Conservation (phyloP, 176 grass and related monocot species). For the Aegilops speltoides region DNA sequence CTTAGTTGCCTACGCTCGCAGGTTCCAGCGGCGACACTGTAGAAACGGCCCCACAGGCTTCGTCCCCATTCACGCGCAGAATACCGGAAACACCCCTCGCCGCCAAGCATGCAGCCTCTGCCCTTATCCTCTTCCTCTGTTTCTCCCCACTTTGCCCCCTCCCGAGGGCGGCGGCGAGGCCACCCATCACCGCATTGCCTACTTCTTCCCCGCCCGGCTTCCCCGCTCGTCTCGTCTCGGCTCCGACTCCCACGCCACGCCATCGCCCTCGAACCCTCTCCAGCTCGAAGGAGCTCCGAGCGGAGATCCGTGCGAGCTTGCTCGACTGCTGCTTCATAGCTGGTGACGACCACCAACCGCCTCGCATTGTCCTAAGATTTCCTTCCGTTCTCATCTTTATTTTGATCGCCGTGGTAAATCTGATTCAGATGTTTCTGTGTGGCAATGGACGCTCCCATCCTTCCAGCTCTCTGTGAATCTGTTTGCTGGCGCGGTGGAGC, state of each 20-base stretch:
- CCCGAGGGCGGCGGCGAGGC: not conserved
- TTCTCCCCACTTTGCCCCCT: not conserved
- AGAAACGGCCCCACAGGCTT: not conserved
- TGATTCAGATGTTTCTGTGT: not conserved
- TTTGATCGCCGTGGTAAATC: not conserved
- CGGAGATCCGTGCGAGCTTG: not conserved
- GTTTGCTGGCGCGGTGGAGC: not conserved
- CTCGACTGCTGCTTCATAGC: not conserved
- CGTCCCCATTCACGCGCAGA: not conserved
- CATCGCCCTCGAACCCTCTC: not conserved
- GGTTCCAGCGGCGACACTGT: not conserved
- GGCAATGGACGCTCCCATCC: not conserved
- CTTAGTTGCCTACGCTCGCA: not conserved
- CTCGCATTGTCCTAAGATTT: not conserved
- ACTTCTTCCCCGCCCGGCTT: not conserved
- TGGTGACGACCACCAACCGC: not conserved
- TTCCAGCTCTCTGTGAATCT: not conserved
- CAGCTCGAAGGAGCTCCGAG: not conserved
- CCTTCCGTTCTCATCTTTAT: not conserved
- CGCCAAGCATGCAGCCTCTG: not conserved
- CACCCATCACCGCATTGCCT: constrained; percentile 1
- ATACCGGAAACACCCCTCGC: not conserved
- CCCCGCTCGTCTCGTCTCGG: not conserved
- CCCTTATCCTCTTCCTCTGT: not conserved
- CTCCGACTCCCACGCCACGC: no score